Conservation (phyloP, 2,329 filamentous ascomycete species). For the Aspergillus tanneri region DNA sequence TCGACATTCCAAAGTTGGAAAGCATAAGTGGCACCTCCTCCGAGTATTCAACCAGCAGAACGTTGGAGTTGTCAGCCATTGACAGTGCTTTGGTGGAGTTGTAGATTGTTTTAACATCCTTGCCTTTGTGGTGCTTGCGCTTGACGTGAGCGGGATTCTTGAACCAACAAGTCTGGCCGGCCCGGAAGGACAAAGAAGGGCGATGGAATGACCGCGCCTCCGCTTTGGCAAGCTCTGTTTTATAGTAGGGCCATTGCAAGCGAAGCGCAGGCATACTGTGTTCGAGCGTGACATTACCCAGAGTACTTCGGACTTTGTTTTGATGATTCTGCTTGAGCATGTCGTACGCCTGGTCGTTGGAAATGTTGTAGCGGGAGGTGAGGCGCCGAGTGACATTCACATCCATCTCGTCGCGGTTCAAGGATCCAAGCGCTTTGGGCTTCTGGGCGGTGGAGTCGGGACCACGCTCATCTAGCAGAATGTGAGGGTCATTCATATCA, state of each 20-base stretch:
- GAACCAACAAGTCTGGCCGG: constrained; percentile 69
- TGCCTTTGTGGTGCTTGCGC: constrained; percentile 77
- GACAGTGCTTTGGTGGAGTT: constrained; percentile 77
- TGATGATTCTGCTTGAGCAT: constrained; percentile 95
- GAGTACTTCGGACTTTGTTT: constrained; percentile 88
- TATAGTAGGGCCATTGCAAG: constrained; percentile 94
- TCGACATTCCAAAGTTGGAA: constrained; percentile 97
- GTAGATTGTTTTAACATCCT: constrained; percentile 75
- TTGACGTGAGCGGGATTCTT: constrained; percentile 71
- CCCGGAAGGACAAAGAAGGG: constrained; percentile 70
- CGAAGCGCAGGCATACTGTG: constrained; percentile 90
- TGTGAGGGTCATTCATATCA: constrained; percentile 82
- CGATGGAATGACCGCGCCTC: constrained; percentile 81
- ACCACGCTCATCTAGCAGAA: constrained; percentile 77
- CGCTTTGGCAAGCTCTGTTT: constrained; percentile 71
- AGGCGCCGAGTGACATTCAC: constrained; percentile 71
- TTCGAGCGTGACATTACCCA: constrained; percentile 89
- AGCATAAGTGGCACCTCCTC: constrained; percentile 89
- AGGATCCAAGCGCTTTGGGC: constrained; percentile 36
- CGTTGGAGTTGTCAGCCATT: constrained; percentile 82
- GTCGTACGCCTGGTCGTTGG: constrained; percentile 94
- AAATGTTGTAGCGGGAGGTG: constrained; percentile 85
- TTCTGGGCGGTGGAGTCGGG: constrained; percentile 61
- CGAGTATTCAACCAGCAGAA: constrained; percentile 89
- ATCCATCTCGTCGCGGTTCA: constrained; percentile 59